phyloP scores from a whole-genome alignment of 441 rosid species.

The California macrophylla region DNA sequence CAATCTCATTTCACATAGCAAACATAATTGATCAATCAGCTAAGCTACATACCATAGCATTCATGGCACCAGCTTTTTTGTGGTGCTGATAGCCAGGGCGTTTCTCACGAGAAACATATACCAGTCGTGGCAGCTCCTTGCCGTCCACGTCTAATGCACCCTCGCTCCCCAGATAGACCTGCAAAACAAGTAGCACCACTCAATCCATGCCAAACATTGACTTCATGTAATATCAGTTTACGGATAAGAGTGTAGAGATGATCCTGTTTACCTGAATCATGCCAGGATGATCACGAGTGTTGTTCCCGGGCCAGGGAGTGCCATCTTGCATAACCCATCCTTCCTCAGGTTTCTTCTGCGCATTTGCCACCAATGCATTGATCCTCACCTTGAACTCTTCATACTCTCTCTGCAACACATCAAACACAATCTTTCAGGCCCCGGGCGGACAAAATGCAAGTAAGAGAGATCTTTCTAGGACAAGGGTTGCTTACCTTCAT shows the following conservation, averaged over 20 bases:
- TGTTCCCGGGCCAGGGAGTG: slow-evolving; percentile 99
- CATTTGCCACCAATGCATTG: slow-evolving; percentile 89
- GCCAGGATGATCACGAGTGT: slow-evolving; percentile 96
- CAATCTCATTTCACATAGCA: neutral
- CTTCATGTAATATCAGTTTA: neutral
- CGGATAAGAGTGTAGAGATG: neutral
- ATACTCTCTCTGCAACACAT: slow-evolving; percentile 69
- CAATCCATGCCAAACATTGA: neutral
- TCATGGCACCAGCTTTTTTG: slow-evolving; percentile 99
- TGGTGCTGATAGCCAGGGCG: slow-evolving; percentile 96
- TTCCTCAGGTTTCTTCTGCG: slow-evolving; percentile 84
- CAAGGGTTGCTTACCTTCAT: slow-evolving; percentile 71
- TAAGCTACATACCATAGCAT: slow-evolving; percentile 65
- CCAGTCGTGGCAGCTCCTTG: slow-evolving; percentile 87
- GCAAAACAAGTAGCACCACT: slow-evolving; percentile 19
- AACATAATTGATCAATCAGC: neutral
- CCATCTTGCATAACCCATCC: slow-evolving; percentile 99
- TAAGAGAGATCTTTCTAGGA: neutral
- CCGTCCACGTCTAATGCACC: slow-evolving; percentile 97
- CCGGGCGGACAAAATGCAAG: slow-evolving; percentile 3
- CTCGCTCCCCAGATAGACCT: slow-evolving; percentile 96
- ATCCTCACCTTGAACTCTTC: slow-evolving; percentile 88
- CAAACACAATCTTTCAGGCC: neutral
- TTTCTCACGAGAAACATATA: slow-evolving; percentile 97
- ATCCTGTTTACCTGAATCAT: slow-evolving; percentile 72